phyloP scores from a whole-genome alignment of 73 alveolate genomes.

The Effrenium voratum region DNA sequence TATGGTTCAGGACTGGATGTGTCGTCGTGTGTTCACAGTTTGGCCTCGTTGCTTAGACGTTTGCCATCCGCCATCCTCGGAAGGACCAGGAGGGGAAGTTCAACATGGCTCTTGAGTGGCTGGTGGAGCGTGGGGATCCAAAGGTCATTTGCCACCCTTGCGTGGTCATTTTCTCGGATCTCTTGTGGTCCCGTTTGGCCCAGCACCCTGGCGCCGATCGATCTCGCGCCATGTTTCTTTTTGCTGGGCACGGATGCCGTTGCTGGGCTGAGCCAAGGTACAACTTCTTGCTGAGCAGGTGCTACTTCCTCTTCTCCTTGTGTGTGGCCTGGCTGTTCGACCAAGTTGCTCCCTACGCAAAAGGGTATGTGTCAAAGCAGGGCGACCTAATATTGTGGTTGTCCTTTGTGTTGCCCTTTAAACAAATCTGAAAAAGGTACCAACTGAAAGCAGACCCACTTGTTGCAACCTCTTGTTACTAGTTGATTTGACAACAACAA shows the following conservation, averaged over 20 bases:
- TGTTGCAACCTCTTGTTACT: too few relatives aligned
- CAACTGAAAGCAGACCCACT: too few relatives aligned
- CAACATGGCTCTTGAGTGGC: conserved; percentile 87
- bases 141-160: conserved; percentile 88
- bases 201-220: conserved; percentile 6
- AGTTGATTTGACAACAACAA: too few relatives aligned
- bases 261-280: conserved; percentile 35
- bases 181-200: conserved; percentile 62
- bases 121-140: conserved; percentile 84
- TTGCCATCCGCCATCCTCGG: neutral
- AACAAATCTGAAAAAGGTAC: too few relatives aligned
- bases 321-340: conserved; percentile 3
- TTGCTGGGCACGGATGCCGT: neutral
- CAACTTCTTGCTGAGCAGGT: conserved; percentile 75
- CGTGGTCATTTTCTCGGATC: conserved; percentile 65
- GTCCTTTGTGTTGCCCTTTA: too few relatives aligned
- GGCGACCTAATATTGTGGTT: too few relatives aligned
- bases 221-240: neutral
- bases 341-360: neutral
- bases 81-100: conserved; percentile 56
- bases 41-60: neutral
- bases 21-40: neutral
- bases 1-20: conserved; percentile 58
- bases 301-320: conserved; percentile 79
- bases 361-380: neutral